Evolutionary conservation across 176 grass and related monocot species (phyloP).

Genomic region (Lolium perenne): DNA sequence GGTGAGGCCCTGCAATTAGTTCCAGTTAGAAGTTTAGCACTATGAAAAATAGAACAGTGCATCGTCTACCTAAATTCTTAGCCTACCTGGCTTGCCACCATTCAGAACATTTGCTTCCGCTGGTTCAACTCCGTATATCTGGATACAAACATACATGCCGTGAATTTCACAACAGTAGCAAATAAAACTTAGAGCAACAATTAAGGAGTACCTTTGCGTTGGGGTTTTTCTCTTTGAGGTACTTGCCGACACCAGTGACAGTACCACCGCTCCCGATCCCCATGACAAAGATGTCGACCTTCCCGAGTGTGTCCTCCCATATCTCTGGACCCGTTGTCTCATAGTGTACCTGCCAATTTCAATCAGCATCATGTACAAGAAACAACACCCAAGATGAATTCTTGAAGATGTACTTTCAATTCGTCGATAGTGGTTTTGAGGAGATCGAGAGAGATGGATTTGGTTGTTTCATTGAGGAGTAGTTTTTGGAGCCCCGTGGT

Average conservation of each 20-base stretch:
- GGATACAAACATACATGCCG: neutral
- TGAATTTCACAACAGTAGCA: conserved; percentile 14
- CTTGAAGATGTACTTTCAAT: no score
- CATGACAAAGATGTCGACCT: conserved; percentile 92
- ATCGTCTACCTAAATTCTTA: no score
- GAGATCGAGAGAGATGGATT: no score
- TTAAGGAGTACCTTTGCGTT: conserved; percentile 38
- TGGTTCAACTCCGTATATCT: neutral
- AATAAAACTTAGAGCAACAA: no score
- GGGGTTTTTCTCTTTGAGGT: conserved; percentile 55
- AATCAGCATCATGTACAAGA: neutral
- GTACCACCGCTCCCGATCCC: conserved; percentile 67
- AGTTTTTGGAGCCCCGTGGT: neutral
- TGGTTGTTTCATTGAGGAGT: no score
- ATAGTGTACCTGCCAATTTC: conserved; percentile 61
- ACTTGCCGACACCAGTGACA: conserved; percentile 29
- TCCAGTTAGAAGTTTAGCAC: neutral
- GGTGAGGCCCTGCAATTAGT: conserved; percentile 67
- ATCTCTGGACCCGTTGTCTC: conserved; percentile 90
- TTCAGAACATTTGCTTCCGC: neutral
- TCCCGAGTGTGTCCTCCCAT: conserved; percentile 76
- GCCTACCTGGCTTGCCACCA: no score
- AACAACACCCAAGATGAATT: no score
- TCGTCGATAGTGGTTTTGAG: no score
- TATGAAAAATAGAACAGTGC: no score